phyloP scores from a whole-genome alignment of 2,329 filamentous ascomycete genomes.

The Colletotrichum abscissum region DNA sequence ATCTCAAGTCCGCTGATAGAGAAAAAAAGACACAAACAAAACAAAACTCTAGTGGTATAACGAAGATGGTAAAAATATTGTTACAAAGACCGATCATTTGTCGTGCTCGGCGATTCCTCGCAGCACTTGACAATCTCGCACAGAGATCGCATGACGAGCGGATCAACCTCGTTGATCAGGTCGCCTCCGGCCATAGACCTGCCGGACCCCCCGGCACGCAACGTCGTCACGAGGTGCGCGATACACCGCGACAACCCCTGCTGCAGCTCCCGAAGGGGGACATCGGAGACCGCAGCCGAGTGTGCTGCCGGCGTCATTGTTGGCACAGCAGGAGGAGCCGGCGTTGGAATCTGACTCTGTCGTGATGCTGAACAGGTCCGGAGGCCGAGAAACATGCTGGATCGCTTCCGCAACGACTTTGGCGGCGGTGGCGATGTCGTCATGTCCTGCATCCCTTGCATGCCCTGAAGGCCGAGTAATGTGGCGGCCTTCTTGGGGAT shows the following conservation, averaged over 20 bases:
- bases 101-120: slow-evolving; percentile 25
- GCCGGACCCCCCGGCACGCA: slow-evolving; percentile 40
- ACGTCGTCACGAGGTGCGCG: slow-evolving; percentile 60
- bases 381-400: slow-evolving; percentile 26
- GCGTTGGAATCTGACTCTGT: not conserved
- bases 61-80: not conserved
- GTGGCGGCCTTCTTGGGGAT: slow-evolving; percentile 65
- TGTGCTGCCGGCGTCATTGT: not conserved
- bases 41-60: not conserved
- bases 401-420: slow-evolving; percentile 38
- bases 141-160: slow-evolving; percentile 52
- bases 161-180: slow-evolving; percentile 46
- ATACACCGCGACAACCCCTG: slow-evolving; percentile 63
- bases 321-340: slow-evolving; percentile 16
- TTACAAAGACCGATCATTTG: slow-evolving; percentile 18
- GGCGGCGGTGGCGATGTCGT: slow-evolving; percentile 31
- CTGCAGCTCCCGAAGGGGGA: slow-evolving; percentile 57
- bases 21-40: not conserved
- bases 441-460: slow-evolving; percentile 15
- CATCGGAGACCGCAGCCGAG: slow-evolving; percentile 38
- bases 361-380: slow-evolving; percentile 19
- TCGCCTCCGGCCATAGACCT: slow-evolving; percentile 22
- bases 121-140: slow-evolving; percentile 54
- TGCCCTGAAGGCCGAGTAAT: slow-evolving; percentile 58
- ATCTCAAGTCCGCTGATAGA: not conserved